Evolutionary conservation across 2,329 filamentous ascomycete species (phyloP), one percentile per base, ranked within the genome.

Genomic region (Pseudogymnoascus sp.): DNA sequence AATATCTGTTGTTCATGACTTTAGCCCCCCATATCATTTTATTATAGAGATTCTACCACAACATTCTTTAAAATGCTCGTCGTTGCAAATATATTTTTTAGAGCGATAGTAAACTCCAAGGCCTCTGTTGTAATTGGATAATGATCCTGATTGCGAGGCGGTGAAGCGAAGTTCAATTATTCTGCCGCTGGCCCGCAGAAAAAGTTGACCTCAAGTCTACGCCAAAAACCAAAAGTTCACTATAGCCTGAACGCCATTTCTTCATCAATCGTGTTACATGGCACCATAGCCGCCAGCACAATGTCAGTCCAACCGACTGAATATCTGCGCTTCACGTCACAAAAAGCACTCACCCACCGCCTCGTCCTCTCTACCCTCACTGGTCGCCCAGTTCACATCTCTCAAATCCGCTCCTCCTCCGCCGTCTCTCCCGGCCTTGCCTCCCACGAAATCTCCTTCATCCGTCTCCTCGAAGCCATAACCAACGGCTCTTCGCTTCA

Each of bases 401-500:
- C 93, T 62, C 89, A 95, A 76, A 97, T 99, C 78, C 91, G 95
- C 72, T 86, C 90, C 68, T 86, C 88, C 14, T 96, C 91, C 45
- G 87, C 89, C 57, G 93, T 91, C 42, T 87, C 89, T 71, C 93
- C 95, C 1, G 95, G 95, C 71, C 89, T 99, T 63, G 88, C 91
- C 62, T 88, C 91, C 60, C 89, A 96, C 79, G 95, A 99, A 78
- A 87, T 97, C 71, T 97, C 95, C 57, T 93, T 99, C 76, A 84
- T 99, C 34, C 93, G 95, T 64, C 89, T 99, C 16, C 87, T 99
- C 72, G 95, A 97, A 76, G 84, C 91, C 69, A 83, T 99, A 71
- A 99, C 95, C 72, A 99, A 99, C 80, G 95, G 95, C 77, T 90
- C 90, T 64, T 87, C 89, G 63, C 91, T 97, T 78, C 93, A 97